Evolutionary conservation across 768 basidiomycete species (phyloP).

Genomic region (Gyrodon lividus): DNA sequence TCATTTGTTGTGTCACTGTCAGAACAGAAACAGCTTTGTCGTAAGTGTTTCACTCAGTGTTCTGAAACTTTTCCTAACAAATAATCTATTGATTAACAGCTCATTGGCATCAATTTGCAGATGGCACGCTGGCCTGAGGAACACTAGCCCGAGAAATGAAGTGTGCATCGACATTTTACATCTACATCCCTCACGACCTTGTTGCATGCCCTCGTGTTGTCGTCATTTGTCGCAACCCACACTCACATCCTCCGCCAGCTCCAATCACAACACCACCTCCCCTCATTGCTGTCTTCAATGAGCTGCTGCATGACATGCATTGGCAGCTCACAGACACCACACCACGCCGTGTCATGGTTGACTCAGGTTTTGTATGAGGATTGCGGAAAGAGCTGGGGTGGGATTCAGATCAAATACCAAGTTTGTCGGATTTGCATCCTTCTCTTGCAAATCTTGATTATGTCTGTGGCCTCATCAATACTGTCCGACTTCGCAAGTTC

Average conservation of each 20-base stretch:
- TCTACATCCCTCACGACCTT: conserved; percentile 11
- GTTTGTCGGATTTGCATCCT: conserved; percentile 15
- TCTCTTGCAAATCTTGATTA: conserved; percentile 25
- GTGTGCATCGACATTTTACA: background rate
- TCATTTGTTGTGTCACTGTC: conserved; percentile 13
- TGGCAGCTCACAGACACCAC: conserved; percentile 32
- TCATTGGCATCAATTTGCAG: conserved; percentile 19
- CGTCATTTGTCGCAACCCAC: conserved; percentile 10
- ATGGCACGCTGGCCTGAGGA: conserved; percentile 14
- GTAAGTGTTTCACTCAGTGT: conserved; percentile 7
- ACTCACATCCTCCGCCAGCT: conserved; percentile 7
- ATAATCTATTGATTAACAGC: conserved; percentile 1
- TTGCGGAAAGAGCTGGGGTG: conserved; percentile 17
- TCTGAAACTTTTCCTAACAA: background rate
- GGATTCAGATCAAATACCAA: conserved; percentile 5
- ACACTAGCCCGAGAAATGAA: background rate
- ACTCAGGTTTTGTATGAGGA: conserved; percentile 21
- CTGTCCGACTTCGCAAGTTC: conserved; percentile 12
- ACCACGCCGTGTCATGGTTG: conserved; percentile 22
- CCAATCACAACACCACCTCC: conserved; percentile 7
- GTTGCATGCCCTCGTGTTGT: conserved; percentile 6
- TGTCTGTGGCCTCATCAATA: conserved; percentile 19
- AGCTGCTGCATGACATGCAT: conserved; percentile 14
- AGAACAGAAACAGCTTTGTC: conserved; percentile 17
- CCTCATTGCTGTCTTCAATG: conserved; percentile 8